Conservation (phyloP, 1,139 yeast species). For the Scheffersomyces titani region DNA sequence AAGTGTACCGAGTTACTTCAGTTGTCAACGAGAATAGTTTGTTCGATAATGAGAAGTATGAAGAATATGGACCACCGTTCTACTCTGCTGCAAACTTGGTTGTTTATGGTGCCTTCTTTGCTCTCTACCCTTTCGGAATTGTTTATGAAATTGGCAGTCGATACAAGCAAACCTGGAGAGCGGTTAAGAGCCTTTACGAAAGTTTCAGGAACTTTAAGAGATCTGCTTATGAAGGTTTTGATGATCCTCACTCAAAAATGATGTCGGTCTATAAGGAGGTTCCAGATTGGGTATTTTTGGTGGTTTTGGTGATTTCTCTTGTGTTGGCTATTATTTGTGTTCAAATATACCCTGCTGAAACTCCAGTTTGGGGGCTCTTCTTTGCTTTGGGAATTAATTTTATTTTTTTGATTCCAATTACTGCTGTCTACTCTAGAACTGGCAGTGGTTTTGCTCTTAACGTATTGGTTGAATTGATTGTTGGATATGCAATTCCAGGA, state of each 20-base stretch:
- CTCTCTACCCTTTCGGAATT: conserved; percentile 16
- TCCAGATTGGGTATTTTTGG: conserved; percentile 16
- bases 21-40: conserved; percentile 11
- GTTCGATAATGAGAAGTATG: conserved; percentile 16
- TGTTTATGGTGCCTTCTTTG: conserved; percentile 16
- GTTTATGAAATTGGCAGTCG: conserved; percentile 10
- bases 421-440: conserved; percentile 16
- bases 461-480: conserved; percentile 20
- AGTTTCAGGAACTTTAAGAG: conserved; percentile 7
- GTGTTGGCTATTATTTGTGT: conserved; percentile 17
- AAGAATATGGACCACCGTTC: conserved; percentile 40
- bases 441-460: conserved; percentile 20
- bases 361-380: conserved; percentile 24
- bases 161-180: conserved; percentile 8
- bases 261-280: conserved; percentile 18
- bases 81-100: conserved; percentile 33
- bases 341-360: conserved; percentile 17
- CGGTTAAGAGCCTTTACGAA: conserved; percentile 4
- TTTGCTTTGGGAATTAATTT: conserved; percentile 22
- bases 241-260: conserved; percentile 16
- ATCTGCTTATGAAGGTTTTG: conserved; percentile 14
- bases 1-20: conserved; percentile 11
- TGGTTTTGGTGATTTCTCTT: conserved; percentile 13
- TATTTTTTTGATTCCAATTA: conserved; percentile 20
- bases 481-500: conserved; percentile 22